phyloP scores from a whole-genome alignment of 2,329 filamentous ascomycete species.

The Capronia epimyces region DNA sequence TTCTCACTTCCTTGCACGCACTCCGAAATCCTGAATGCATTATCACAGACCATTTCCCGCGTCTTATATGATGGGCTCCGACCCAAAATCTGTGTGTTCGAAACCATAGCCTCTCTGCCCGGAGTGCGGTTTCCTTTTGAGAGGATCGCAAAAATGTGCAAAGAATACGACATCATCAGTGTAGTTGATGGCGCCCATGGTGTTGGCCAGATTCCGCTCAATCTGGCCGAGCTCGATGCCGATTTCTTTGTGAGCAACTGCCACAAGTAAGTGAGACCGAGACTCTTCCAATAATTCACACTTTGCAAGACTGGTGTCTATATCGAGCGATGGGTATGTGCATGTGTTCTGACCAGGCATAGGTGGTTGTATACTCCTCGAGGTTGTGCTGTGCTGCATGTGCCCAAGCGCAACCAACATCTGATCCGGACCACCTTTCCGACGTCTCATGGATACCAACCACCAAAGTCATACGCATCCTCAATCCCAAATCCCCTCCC shows the following conservation, averaged over 20 bases:
- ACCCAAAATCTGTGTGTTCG: slow-evolving; percentile 66
- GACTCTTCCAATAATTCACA: neutral
- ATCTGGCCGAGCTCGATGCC: slow-evolving; percentile 61
- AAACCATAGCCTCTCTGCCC: slow-evolving; percentile 72
- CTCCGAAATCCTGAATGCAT: slow-evolving; percentile 56
- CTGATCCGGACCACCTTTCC: slow-evolving; percentile 69
- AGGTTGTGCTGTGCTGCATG: slow-evolving; percentile 74
- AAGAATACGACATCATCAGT: slow-evolving; percentile 62
- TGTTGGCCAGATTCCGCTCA: slow-evolving; percentile 69
- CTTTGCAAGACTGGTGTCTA: too few species aligned
- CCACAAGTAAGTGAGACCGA: slow-evolving; percentile 55
- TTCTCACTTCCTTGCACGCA: slow-evolving; percentile 67
- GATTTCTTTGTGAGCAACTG: slow-evolving; percentile 86
- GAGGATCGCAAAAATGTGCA: slow-evolving; percentile 58
- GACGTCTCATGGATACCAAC: slow-evolving; percentile 71
- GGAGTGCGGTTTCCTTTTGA: slow-evolving; percentile 78
- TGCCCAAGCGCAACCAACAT: slow-evolving; percentile 68
- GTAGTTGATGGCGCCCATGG: slow-evolving; percentile 81
- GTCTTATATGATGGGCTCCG: slow-evolving; percentile 55
- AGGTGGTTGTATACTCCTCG: slow-evolving; percentile 75
- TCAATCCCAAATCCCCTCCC: slow-evolving; percentile 18
- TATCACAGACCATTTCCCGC: slow-evolving; percentile 54
- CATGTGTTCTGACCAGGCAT: slow-evolving; percentile 5
- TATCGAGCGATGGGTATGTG: neutral
- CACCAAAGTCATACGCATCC: slow-evolving; percentile 31